Evolutionary conservation across 2,329 filamentous ascomycete genomes (phyloP), one percentile per base, ranked within the genome.

Genomic region (Diatrype stigma): DNA sequence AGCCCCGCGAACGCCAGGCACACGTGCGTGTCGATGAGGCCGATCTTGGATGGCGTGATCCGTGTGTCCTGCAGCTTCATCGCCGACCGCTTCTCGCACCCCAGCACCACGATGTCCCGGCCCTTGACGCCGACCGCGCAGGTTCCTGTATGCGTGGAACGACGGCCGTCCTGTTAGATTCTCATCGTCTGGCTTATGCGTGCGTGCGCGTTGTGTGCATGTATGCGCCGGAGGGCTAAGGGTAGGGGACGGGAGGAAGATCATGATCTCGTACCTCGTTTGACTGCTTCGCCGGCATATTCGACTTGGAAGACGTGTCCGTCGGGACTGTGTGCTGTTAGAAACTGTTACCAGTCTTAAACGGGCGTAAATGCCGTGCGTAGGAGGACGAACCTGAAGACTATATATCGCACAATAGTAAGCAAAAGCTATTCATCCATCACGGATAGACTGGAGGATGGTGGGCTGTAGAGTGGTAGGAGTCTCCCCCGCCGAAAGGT

Each of bases 281-380:
- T 99, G 62, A 99, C 94, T 61, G 94, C 94, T 77, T 99, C 94
- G 62, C 96, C 88, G 51, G 94, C 94, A 82, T 99, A 99, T 81
- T 99, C 94, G 67, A 99, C 94, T 76, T 99, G 94, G 78, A 99
- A 99, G 66, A 99, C 94, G 79, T 99, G 94, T 74, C 94, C 94
- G 76, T 99, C 94, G 67, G 94, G 94, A 83, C 93, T 97, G 68
- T 46, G 51, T 16, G 21, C 4, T 37, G 69, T 86, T 72, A 85
- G 77, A 63, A 58, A 3, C 19, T n/a, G 12, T 19, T 19, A n/a
- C n/a, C n/a, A 17, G n/a, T 16, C 10, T 14, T 19, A 6, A 19
- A 12, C 19, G 52, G 48, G 21, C 54, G 46, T 51, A 45, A 34
- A 48, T 42, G 23, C 26, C 30, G 45, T 32, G 47, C 46, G 48